A percentile compares a stretch with the other conserved stretches of the same genome.
These are phyloP conservation scores for Solanum commersonii DNA, from an alignment of 257 asterid species.

Conservation along the genomic window DNA sequence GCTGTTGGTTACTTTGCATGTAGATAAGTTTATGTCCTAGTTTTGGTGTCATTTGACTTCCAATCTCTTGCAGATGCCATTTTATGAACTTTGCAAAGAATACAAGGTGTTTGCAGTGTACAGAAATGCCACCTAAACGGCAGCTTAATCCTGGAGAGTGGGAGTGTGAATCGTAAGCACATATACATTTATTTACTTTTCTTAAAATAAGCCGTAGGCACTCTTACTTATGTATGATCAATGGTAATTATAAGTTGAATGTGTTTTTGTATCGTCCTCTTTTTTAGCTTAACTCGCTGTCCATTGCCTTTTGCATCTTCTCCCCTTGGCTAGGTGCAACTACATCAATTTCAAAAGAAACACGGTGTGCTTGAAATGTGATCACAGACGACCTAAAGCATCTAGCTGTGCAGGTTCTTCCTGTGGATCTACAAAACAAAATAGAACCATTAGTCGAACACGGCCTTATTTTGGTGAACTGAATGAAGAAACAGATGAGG, in stretches of 20 bases:
- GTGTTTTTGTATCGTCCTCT: background rate
- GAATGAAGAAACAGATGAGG: conserved; percentile 10
- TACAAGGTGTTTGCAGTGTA: conserved; percentile 64
- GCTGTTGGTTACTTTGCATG: background rate
- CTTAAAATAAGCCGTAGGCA: background rate
- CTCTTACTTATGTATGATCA: background rate
- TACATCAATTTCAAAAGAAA: conserved; percentile 81
- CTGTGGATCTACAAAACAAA: conserved; percentile 15
- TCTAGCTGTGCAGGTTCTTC: conserved; percentile 8
- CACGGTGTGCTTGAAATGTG: conserved; percentile 86
- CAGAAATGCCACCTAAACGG: conserved; percentile 79
- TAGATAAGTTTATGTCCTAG: background rate
- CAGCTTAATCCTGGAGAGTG: conserved; percentile 79
- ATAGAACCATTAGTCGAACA: conserved; percentile 12
- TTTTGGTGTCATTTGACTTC: background rate
- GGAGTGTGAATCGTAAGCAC: conserved; percentile 93
- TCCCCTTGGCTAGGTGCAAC: conserved; percentile 51
- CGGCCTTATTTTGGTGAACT: conserved; percentile 26
- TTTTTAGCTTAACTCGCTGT: background rate
- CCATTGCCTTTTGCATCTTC: background rate
- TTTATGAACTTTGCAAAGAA: conserved; percentile 86
- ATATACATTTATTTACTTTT: background rate
- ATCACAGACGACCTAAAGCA: conserved; percentile 65
- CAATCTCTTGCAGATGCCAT: conserved; percentile 56
- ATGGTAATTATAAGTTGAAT: background rate